Evolutionary conservation across 352 stramenopile genomes (phyloP).

Genomic region (Phytophthora cryptogea): DNA sequence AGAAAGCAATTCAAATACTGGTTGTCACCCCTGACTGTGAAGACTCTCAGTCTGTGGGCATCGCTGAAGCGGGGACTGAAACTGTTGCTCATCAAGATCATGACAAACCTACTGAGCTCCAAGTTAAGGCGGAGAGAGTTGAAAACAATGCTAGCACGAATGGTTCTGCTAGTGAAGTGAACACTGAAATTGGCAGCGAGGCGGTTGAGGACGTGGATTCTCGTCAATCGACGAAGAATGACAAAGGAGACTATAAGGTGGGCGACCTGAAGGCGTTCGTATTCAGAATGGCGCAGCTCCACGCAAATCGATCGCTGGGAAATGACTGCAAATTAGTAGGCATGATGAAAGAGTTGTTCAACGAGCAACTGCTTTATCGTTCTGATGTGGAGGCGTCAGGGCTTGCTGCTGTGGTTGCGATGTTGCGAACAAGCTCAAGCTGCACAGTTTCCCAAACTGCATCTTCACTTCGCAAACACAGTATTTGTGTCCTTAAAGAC

Average conservation of each 20-base stretch:
- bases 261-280: conserved; percentile 48
- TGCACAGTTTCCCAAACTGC: conserved; percentile 58
- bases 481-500: conserved; percentile 54
- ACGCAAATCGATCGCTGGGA: too few species aligned
- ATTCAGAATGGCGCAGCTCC: conserved; percentile 47
- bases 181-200: too few species aligned
- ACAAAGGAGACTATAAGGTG: conserved; percentile 38
- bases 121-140: too few species aligned
- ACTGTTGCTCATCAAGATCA: too few species aligned
- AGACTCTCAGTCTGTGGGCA: background rate
- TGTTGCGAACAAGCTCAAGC: conserved; percentile 58
- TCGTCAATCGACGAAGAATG: conserved; percentile 25
- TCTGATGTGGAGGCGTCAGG: conserved; percentile 59
- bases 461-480: conserved; percentile 62
- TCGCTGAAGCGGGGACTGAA: too few species aligned
- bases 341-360: conserved; percentile 59
- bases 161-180: too few species aligned
- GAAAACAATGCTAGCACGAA: too few species aligned
- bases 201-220: too few species aligned
- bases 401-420: conserved; percentile 49
- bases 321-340: conserved; percentile 34
- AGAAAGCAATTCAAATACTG: background rate
- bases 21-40: background rate
- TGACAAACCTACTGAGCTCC: too few species aligned
- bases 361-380: conserved; percentile 54